A percentile compares a stretch with the other conserved stretches of the same genome.
Evolutionary conservation across 2,329 filamentous ascomycete genomes (phyloP).

Genomic region (Scolecobasidium constrictum): DNA sequence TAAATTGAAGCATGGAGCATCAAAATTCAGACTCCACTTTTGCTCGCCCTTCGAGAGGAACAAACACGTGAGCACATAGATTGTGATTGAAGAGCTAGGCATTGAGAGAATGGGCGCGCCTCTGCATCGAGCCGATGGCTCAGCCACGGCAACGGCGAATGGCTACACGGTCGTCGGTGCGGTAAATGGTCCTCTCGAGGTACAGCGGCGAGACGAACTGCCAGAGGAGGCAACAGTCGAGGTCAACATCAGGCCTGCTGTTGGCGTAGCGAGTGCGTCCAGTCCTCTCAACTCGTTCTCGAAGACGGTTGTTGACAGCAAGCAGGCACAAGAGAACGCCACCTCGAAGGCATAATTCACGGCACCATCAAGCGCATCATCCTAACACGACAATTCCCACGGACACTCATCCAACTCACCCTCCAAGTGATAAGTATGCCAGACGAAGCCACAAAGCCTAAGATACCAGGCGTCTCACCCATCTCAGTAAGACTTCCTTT

Average conservation of each 20-base stretch:
- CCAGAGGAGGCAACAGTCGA: conserved; percentile 86
- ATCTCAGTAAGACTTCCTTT: conserved; percentile 12
- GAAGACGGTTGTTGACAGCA: too few species aligned
- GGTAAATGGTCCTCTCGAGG: conserved; percentile 89
- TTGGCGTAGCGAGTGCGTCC: conserved; percentile 38
- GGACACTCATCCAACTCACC: conserved; percentile 68
- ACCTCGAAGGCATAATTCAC: conserved; percentile 69
- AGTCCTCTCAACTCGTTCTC: too few species aligned
- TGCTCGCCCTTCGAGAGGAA: too few species aligned
- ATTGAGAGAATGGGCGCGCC: conserved; percentile 7
- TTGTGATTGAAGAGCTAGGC: too few species aligned
- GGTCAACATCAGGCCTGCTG: conserved; percentile 76
- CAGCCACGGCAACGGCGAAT: conserved; percentile 61
- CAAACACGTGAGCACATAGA: too few species aligned
- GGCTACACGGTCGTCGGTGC: conserved; percentile 75
- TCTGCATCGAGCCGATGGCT: conserved; percentile 66
- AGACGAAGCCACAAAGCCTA: conserved; percentile 18
- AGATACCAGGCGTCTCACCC: conserved; percentile 11
- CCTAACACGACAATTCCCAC: conserved; percentile 63
- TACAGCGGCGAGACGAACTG: conserved; percentile 76
- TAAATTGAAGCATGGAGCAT: too few species aligned
- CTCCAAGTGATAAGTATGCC: conserved; percentile 65
- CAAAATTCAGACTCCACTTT: too few species aligned
- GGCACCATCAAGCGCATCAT: conserved; percentile 63
- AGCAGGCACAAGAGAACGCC: conserved; percentile 44